Conservation (phyloP, 805 yeast species). For the Komagataella kurtzmanii region DNA sequence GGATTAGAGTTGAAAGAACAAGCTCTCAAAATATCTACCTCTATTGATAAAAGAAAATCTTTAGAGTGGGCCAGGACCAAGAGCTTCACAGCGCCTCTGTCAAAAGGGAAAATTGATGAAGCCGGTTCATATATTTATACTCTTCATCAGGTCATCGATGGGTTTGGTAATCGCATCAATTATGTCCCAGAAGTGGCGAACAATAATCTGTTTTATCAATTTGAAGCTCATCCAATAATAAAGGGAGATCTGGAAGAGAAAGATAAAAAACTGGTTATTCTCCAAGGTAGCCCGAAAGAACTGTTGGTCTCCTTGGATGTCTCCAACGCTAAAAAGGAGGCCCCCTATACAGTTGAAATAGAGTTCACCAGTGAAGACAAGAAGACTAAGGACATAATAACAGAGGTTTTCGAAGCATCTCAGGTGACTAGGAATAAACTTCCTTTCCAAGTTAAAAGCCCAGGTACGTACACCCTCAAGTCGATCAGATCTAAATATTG, state of each 20-base stretch:
- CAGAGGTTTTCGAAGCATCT: constrained; percentile 12
- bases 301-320: constrained; percentile 13
- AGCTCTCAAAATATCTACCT: constrained; percentile 19
- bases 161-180: constrained; percentile 46
- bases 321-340: constrained; percentile 20
- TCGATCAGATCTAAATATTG: constrained; percentile 50
- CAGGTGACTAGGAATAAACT: constrained; percentile 6
- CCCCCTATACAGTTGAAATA: constrained; percentile 30
- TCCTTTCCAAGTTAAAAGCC: constrained; percentile 27
- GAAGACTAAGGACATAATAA: constrained; percentile 6
- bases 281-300: constrained; percentile 17
- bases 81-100: constrained; percentile 13
- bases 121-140: constrained; percentile 44
- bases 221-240: constrained; percentile 44
- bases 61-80: constrained; percentile 16
- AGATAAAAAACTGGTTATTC: constrained; percentile 13
- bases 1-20: constrained; percentile 17
- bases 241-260: constrained; percentile 30
- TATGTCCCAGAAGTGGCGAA: constrained; percentile 21
- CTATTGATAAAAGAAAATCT: background rate
- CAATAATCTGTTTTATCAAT: constrained; percentile 26
- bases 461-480: constrained; percentile 55
- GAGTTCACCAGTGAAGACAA: background rate
- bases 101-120: constrained; percentile 12
- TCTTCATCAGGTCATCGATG: constrained; percentile 48